These are phyloP conservation scores for Pyropia haitanensis DNA, from an alignment of 23 red algal species.

Conservation along the genomic window DNA sequence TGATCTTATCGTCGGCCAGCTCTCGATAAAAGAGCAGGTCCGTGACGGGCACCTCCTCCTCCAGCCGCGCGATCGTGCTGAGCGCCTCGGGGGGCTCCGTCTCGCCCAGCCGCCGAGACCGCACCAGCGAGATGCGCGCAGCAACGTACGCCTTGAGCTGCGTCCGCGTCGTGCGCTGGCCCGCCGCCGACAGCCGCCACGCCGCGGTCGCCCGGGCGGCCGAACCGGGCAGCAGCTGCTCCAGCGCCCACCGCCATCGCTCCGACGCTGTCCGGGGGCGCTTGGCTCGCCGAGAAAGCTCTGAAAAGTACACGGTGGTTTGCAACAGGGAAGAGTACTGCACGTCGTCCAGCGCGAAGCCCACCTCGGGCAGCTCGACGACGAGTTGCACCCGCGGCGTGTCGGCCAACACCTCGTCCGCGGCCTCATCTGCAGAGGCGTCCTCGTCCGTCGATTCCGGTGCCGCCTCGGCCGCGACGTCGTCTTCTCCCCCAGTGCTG, in stretches of 20 bases:
- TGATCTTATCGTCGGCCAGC: slow-evolving; percentile 34
- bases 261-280: slow-evolving; percentile 33
- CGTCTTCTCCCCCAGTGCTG: background rate
- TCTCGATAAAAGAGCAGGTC: slow-evolving; percentile 49
- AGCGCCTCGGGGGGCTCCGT: slow-evolving; percentile 34
- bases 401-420: background rate
- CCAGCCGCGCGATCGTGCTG: slow-evolving; percentile 27
- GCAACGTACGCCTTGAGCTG: slow-evolving; percentile 16
- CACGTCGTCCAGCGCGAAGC: slow-evolving; percentile 41
- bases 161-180: slow-evolving; percentile 8
- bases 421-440: too few relatives aligned
- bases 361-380: slow-evolving; percentile 38
- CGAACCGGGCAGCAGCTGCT: slow-evolving; percentile 63
- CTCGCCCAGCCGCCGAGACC: slow-evolving; percentile 26
- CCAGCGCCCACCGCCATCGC: slow-evolving; percentile 63
- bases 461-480: too few relatives aligned
- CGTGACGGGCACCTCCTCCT: slow-evolving; percentile 29
- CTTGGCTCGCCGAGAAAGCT: slow-evolving; percentile 25
- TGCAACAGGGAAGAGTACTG: slow-evolving; percentile 61
- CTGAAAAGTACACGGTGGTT: slow-evolving; percentile 51
- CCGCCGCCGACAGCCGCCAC: slow-evolving; percentile 15
- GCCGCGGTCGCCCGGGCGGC: slow-evolving; percentile 11
- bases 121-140: slow-evolving; percentile 31
- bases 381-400: slow-evolving; percentile 37
- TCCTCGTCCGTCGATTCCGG: too few relatives aligned